Evolutionary conservation across 805 yeast genomes (phyloP), one percentile per base, ranked within the genome.

Genomic region (Candida loeiensis): DNA sequence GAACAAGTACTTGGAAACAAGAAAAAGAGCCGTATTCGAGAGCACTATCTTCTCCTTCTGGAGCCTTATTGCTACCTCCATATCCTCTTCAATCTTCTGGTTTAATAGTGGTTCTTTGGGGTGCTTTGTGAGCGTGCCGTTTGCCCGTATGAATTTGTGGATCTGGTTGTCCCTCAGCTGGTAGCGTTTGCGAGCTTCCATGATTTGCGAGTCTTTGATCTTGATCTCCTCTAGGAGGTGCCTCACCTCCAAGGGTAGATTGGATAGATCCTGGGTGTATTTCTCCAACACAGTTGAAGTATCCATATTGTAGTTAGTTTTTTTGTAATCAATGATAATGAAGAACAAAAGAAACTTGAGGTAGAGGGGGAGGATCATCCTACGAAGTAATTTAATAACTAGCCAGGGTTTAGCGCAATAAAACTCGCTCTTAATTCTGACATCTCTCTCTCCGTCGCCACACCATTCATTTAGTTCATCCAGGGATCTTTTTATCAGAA

Each of bases 191-290:
- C 86, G 72, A 6, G 76, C 70, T 41, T 85, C 95, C 51, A 77
- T 76, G 20, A 82, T 66, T 51, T 76, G 77, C 28, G 70, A 52
- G 56, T 91, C 98, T 44, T 82, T 77, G 27, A 71, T 74, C 37
- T 82, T 74, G 26, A 91, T 73, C 59, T 93, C 98, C 38, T 85
- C 85, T 35, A 91, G 64, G 26, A 88, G 64, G 53, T 85, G 87
- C 39, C 82, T 82, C 32, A 91, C 74, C 61, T 91, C 99, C 4
- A 87, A 80, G 17, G 96, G 96, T 32, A 93, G 72, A 51, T 90
- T 91, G 8, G 91, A 79, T 31, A 91, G 69, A 48, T 79, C 83
- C 55, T 77, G 82, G 2, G 73, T 68, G 44, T 67, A 67, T 46
- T 68, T 68, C 45, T 67, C 74, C 17, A 69, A 55, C 11, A 70